These are phyloP conservation scores for Yarrowia divulgata DNA, from an alignment of 805 yeast species.

Conservation along the genomic window DNA sequence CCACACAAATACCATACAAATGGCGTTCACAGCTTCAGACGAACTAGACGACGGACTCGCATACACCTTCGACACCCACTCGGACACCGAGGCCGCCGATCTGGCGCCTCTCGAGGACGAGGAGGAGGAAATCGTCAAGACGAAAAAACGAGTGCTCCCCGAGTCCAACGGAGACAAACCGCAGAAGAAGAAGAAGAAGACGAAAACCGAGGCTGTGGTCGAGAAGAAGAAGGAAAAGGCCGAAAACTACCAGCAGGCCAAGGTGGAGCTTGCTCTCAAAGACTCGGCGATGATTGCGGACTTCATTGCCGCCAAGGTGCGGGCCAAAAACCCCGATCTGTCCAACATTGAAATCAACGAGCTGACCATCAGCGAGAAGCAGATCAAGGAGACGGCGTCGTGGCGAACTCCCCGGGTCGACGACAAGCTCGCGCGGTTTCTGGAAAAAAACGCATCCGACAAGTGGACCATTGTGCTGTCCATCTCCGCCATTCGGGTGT, in stretches of 20 bases:
- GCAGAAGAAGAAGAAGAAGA: slow-evolving; percentile 45
- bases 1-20: not conserved
- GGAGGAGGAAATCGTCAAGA: slow-evolving; percentile 45
- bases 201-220: slow-evolving; percentile 42
- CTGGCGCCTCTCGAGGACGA: slow-evolving; percentile 42
- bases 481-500: slow-evolving; percentile 84
- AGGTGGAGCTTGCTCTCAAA: slow-evolving; percentile 61
- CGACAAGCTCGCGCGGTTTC: slow-evolving; percentile 43
- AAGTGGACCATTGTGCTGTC: slow-evolving; percentile 63
- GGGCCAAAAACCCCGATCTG: slow-evolving; percentile 66
- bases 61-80: slow-evolving; percentile 59
- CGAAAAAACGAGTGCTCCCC: slow-evolving; percentile 40
- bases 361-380: slow-evolving; percentile 61
- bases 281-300: slow-evolving; percentile 71
- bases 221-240: slow-evolving; percentile 66
- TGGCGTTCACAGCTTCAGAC: slow-evolving; percentile 56
- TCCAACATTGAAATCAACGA: slow-evolving; percentile 80
- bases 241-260: slow-evolving; percentile 68
- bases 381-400: slow-evolving; percentile 68
- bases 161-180: slow-evolving; percentile 43
- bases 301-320: slow-evolving; percentile 65
- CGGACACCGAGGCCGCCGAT: slow-evolving; percentile 52
- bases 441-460: slow-evolving; percentile 47
- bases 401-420: slow-evolving; percentile 48
- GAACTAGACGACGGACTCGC: slow-evolving; percentile 82